Conservation (phyloP, 495 filamentous ascomycete genomes). For the Corynascus novoguineensis region DNA sequence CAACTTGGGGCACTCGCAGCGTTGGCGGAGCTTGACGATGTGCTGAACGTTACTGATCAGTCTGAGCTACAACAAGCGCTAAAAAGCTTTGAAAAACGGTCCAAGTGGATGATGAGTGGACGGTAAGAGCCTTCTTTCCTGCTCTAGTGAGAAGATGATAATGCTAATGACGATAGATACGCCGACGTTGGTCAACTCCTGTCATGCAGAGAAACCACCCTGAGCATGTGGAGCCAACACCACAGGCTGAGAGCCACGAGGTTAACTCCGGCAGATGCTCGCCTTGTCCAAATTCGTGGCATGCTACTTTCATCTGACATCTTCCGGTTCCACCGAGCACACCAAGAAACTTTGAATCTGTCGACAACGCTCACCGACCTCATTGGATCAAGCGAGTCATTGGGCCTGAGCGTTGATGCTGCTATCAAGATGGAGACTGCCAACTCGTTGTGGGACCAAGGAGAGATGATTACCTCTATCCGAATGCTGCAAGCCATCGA, state of each 20-base stretch:
- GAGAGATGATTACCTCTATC: constrained; percentile 87
- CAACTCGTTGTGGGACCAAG: constrained; percentile 90
- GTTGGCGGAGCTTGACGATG: constrained; percentile 75
- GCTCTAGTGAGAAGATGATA: neutral
- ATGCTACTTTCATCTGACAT: constrained; percentile 69
- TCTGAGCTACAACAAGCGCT: constrained; percentile 59
- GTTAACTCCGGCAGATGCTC: constrained; percentile 55
- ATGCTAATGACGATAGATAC: constrained; percentile 50
- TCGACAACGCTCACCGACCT: constrained; percentile 75
- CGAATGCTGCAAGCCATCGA: constrained; percentile 74
- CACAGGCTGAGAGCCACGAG: constrained; percentile 55
- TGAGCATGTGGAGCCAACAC: constrained; percentile 71
- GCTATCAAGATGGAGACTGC: constrained; percentile 73
- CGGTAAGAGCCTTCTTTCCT: constrained; percentile 47
- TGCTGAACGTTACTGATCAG: constrained; percentile 53
- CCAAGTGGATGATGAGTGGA: constrained; percentile 71
- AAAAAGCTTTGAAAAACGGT: constrained; percentile 56
- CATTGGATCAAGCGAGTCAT: constrained; percentile 55
- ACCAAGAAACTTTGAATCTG: constrained; percentile 78
- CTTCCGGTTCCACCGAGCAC: constrained; percentile 68
- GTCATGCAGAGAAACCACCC: constrained; percentile 72
- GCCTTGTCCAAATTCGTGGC: constrained; percentile 63
- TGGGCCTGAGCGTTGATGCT: constrained; percentile 70
- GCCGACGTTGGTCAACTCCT: constrained; percentile 75
- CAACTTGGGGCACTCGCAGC: constrained; percentile 68